Percentiles rank a stretch among this genome's conserved stretches.
These are phyloP conservation scores for Stephania japonica DNA, from an alignment of 164 flowering plant genomes.

Conservation along the genomic window DNA sequence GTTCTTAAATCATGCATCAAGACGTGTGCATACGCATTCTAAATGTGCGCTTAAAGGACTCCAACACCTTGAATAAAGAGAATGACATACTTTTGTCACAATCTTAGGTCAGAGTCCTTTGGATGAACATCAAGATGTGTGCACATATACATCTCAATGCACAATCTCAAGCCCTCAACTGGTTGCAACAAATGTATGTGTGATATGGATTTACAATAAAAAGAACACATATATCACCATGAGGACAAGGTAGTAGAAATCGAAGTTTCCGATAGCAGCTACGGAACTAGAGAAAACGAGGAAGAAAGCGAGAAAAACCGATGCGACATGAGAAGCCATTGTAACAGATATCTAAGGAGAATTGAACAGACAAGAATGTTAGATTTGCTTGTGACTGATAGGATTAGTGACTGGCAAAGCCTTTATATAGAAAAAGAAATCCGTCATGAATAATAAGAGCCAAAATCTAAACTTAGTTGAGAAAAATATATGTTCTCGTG, in stretches of 20 bases:
- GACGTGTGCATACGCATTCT: too few relatives aligned
- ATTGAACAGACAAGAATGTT: not conserved
- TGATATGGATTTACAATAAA: not conserved
- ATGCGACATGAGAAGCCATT: not conserved
- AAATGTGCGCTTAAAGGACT: too few relatives aligned
- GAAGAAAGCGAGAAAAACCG: not conserved
- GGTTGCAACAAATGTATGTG: too few relatives aligned
- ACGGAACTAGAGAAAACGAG: not conserved
- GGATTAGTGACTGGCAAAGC: not conserved
- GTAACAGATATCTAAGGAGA: not conserved
- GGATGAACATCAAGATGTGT: too few relatives aligned
- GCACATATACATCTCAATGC: too few relatives aligned
- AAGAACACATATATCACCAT: not conserved
- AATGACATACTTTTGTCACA: too few relatives aligned
- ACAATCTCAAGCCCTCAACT: too few relatives aligned
- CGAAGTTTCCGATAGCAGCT: not conserved
- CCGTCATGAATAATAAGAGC: not conserved
- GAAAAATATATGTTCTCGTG: not conserved
- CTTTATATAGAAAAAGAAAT: not conserved
- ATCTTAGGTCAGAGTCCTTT: too few relatives aligned
- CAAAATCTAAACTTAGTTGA: not conserved
- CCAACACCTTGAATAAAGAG: too few relatives aligned
- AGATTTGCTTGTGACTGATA: not conserved
- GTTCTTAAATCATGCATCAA: too few relatives aligned
- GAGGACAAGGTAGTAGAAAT: not conserved